Evolutionary conservation across 192 early-diverging fungal genomes (phyloP).

Genomic region (Geranomyces michiganensis): DNA sequence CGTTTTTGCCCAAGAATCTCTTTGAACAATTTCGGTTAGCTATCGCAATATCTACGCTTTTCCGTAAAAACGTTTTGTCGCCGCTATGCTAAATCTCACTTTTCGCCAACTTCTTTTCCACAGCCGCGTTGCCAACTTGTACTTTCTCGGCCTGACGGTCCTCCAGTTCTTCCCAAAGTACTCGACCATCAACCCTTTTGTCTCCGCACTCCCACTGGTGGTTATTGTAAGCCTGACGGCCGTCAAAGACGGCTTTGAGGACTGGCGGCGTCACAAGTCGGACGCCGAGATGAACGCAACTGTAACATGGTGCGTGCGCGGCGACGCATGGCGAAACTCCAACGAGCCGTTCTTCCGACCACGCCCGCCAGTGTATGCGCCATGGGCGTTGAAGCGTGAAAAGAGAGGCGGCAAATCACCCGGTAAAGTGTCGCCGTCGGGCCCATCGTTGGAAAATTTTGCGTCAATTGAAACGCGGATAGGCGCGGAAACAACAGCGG

Average conservation of each 20-base stretch:
- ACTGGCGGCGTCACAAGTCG: constrained; percentile 80
- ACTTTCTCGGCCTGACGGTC: constrained; percentile 82
- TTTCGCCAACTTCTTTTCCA: not conserved
- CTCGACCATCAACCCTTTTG: constrained; percentile 74
- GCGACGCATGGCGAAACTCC: constrained; percentile 26
- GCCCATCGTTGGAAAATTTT: constrained; percentile 7
- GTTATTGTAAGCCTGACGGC: constrained; percentile 79
- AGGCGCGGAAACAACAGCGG: constrained; percentile 8
- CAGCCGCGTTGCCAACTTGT: constrained; percentile 64
- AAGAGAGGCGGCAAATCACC: not conserved
- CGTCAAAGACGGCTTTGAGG: constrained; percentile 91
- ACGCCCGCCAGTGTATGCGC: not conserved
- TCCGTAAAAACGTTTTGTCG: too few species aligned
- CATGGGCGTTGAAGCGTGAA: not conserved
- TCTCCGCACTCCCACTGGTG: constrained; percentile 81
- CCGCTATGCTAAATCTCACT: constrained; percentile 1
- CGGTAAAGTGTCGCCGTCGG: constrained; percentile 18
- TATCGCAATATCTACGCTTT: too few species aligned
- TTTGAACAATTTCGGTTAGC: constrained; percentile 89
- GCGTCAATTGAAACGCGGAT: not conserved
- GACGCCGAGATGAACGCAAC: constrained; percentile 79
- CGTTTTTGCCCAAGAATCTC: constrained; percentile 89
- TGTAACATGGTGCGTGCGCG: not conserved
- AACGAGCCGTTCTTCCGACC: constrained; percentile 22
- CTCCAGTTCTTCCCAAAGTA: constrained; percentile 84